These are phyloP conservation scores for Auxenochlorella pyrenoidosa DNA, from an alignment of 139 green algal genomes.

Conservation along the genomic window DNA sequence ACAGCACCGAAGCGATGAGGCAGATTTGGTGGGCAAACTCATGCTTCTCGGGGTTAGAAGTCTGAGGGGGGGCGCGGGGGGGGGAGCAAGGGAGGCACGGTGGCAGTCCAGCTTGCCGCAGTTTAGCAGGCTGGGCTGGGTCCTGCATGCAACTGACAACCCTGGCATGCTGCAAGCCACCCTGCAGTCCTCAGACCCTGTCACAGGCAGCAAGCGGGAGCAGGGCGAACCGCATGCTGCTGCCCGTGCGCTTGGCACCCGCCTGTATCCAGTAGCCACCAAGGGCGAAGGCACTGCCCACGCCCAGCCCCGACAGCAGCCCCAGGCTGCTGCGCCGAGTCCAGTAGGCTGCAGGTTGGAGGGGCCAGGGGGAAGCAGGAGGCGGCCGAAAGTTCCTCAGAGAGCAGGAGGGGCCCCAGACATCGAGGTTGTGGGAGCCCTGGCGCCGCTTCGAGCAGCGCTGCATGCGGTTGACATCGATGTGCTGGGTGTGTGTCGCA, in stretches of 20 bases:
- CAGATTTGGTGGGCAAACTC: slow-evolving; percentile 44
- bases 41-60: slow-evolving; percentile 15
- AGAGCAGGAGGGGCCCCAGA: no score
- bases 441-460: no score
- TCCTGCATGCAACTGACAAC: no score
- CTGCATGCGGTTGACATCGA: no score
- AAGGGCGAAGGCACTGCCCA: slow-evolving; percentile 21
- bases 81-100: background rate
- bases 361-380: no score
- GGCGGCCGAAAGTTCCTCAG: no score
- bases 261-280: slow-evolving; percentile 4
- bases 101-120: no score
- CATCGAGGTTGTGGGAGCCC: no score
- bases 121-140: no score
- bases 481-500: background rate
- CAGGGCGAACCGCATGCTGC: background rate
- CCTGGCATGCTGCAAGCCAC: no score
- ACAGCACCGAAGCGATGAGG: slow-evolving; percentile 30
- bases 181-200: no score
- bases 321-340: slow-evolving; percentile 22
- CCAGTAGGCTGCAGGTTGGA: slow-evolving; percentile 8
- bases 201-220: no score
- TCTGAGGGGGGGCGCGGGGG: background rate
- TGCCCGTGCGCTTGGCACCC: background rate
- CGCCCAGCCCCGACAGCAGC: background rate